A percentile compares a stretch with the other conserved stretches of the same genome.
Evolutionary conservation across 371 early-diverging fungal species (phyloP).

Genomic region (Rozella allomycis): DNA sequence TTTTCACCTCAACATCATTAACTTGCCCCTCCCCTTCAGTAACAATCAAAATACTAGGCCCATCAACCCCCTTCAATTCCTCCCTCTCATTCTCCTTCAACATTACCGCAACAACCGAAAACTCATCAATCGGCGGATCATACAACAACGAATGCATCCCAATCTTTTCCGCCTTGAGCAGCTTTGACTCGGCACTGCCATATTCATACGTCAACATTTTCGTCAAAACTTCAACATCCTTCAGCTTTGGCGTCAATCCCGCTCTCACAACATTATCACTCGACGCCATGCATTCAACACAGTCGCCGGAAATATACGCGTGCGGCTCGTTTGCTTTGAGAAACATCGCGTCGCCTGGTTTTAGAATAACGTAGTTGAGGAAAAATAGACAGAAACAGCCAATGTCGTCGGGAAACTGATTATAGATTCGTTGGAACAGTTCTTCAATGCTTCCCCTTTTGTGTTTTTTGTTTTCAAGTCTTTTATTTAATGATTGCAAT

Average conservation of each 20-base stretch:
- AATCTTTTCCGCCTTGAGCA: too few species aligned
- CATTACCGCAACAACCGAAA: constrained; percentile 13
- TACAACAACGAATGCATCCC: too few species aligned
- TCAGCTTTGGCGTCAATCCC: constrained; percentile 92
- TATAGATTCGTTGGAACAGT: constrained; percentile 43
- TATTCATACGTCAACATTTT: constrained; percentile 75
- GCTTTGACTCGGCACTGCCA: too few species aligned
- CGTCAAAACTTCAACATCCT: constrained; percentile 76
- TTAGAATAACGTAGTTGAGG: constrained; percentile 56
- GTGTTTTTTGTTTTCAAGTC: too few species aligned
- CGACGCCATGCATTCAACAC: constrained; percentile 93
- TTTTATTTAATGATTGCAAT: too few species aligned
- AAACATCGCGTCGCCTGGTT: constrained; percentile 75
- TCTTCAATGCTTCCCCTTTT: constrained; percentile 27
- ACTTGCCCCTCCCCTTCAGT: constrained; percentile 48
- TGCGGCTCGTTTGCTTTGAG: constrained; percentile 91
- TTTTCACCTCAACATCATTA: too few species aligned
- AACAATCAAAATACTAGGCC: constrained; percentile 66
- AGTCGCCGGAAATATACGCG: constrained; percentile 88
- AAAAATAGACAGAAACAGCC: constrained; percentile 69
- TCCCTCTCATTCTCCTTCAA: constrained; percentile 17
- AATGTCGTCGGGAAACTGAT: constrained; percentile 75
- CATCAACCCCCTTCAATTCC: constrained; percentile 29
- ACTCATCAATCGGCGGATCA: constrained; percentile 89
- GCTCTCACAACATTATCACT: constrained; percentile 92